A percentile compares a stretch with the other conserved stretches of the same genome.
phyloP scores from a whole-genome alignment of 129 eudicot genomes.

The Helianthus tuberosus region DNA sequence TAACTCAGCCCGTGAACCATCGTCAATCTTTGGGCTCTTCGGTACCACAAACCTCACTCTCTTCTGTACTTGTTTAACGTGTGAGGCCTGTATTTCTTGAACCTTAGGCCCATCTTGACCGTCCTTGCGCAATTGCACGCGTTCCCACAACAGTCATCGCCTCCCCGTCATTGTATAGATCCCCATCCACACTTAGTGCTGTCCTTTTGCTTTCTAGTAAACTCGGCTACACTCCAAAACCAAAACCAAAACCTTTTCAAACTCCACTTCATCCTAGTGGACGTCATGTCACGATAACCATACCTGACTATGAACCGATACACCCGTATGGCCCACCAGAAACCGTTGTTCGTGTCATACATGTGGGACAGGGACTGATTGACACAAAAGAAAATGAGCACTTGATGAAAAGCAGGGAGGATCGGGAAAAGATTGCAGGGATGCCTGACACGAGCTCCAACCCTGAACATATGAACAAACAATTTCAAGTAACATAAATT shows the following conservation, averaged over 20 bases:
- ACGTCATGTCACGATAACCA: conserved; percentile 91
- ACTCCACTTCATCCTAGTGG: conserved; percentile 83
- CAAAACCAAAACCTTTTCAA: conserved; percentile 84
- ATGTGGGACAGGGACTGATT: conserved; percentile 91
- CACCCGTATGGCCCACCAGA: conserved; percentile 76
- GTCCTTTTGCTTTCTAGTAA: conserved; percentile 53
- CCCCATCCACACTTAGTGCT: conserved; percentile 2
- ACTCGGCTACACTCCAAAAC: conserved; percentile 93
- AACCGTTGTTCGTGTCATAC: conserved; percentile 83
- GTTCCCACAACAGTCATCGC: conserved; percentile 70
- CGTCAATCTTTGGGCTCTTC: conserved; percentile 61
- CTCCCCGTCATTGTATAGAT: conserved; percentile 33
- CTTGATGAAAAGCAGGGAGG: conserved; percentile 97
- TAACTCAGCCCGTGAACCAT: conserved; percentile 53
- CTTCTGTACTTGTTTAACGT: conserved; percentile 40
- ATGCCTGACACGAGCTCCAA: conserved; percentile 90
- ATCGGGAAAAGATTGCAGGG: conserved; percentile 95
- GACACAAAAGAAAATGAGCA: conserved; percentile 82
- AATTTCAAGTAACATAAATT: too few species aligned
- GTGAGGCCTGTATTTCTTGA: conserved; percentile 25
- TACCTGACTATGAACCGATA: conserved; percentile 90
- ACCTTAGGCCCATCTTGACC: conserved; percentile 12
- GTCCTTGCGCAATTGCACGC: conserved; percentile 30
- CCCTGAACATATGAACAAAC: too few species aligned
- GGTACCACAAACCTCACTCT: conserved; percentile 82